A percentile compares a stretch with the other conserved stretches of the same genome.
phyloP scores from a whole-genome alignment of 1,284 basidiomycete genomes.

The Gomphus bonarii region DNA sequence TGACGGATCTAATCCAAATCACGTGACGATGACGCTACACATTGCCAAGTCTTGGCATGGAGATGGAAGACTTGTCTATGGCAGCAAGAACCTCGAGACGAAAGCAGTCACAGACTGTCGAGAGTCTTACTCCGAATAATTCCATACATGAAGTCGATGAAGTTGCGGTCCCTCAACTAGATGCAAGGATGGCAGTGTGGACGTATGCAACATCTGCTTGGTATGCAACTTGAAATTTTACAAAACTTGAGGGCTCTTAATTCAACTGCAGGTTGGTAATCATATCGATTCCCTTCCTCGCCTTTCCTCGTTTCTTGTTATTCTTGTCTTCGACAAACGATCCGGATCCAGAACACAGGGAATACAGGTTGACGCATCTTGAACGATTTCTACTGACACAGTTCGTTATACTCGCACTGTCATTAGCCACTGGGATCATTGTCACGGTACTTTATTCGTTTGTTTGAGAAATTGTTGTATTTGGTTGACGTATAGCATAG shows the following conservation, averaged over 20 bases:
- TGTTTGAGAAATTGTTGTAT: background rate
- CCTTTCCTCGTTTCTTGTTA: conserved; percentile 51
- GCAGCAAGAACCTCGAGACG: background rate
- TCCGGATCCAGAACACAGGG: conserved; percentile 19
- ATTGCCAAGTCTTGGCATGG: background rate
- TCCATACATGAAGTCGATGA: background rate
- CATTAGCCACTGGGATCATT: conserved; percentile 43
- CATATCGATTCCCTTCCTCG: conserved; percentile 22
- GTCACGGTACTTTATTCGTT: conserved; percentile 40
- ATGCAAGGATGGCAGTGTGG: background rate
- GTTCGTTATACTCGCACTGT: conserved; percentile 47
- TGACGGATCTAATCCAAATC: background rate
- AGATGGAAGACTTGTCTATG: conserved; percentile 2
- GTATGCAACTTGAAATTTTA: background rate
- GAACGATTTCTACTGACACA: conserved; percentile 57
- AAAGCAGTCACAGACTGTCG: background rate
- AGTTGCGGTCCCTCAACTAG: background rate
- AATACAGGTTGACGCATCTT: conserved; percentile 44
- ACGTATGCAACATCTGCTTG: conserved; percentile 1
- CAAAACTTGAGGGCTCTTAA: background rate
- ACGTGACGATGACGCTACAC: background rate
- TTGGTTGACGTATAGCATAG: background rate
- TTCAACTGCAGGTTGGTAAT: conserved; percentile 10
- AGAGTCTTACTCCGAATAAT: background rate
- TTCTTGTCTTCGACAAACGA: conserved; percentile 39